Percentiles rank a stretch among this genome's conserved stretches.
These are phyloP conservation scores for Cucurbita maxima DNA, from an alignment of 306 rosid genomes.

Conservation along the genomic window DNA sequence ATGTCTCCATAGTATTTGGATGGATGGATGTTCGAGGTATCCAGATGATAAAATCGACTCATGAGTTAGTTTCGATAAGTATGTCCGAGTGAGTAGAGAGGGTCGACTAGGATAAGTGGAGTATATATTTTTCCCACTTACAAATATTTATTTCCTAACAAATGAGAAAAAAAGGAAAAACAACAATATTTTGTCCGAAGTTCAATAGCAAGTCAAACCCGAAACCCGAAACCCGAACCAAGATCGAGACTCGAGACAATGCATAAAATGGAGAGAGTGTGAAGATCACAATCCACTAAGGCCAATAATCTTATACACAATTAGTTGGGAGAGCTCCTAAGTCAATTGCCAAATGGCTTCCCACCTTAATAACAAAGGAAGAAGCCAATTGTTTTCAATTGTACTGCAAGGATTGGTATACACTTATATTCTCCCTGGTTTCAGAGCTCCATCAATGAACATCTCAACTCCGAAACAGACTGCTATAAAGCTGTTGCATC, in stretches of 20 bases:
- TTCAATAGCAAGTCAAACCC: not conserved
- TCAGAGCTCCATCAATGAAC: not conserved
- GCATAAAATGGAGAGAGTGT: not conserved
- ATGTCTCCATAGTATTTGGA: too few species aligned
- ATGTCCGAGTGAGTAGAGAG: too few species aligned
- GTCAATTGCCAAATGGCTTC: not conserved
- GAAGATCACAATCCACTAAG: not conserved
- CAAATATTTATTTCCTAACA: not conserved
- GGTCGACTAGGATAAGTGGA: too few species aligned
- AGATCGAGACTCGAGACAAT: not conserved
- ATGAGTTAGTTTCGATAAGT: too few species aligned
- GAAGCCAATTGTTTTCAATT: not conserved
- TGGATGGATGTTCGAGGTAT: too few species aligned
- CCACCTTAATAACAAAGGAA: not conserved
- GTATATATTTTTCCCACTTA: not conserved
- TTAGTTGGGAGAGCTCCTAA: conserved; percentile 4
- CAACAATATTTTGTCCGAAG: not conserved
- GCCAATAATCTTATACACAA: conserved; percentile 8
- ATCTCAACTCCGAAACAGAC: not conserved
- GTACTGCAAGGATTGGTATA: not conserved
- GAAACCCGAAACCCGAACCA: not conserved
- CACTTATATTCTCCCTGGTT: not conserved
- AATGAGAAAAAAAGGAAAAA: not conserved
- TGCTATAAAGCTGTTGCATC: conserved; percentile 5
- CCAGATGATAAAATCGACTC: too few species aligned